These are phyloP conservation scores for Xanthoconium separans DNA, from an alignment of 1,284 basidiomycete species.

Conservation along the genomic window DNA sequence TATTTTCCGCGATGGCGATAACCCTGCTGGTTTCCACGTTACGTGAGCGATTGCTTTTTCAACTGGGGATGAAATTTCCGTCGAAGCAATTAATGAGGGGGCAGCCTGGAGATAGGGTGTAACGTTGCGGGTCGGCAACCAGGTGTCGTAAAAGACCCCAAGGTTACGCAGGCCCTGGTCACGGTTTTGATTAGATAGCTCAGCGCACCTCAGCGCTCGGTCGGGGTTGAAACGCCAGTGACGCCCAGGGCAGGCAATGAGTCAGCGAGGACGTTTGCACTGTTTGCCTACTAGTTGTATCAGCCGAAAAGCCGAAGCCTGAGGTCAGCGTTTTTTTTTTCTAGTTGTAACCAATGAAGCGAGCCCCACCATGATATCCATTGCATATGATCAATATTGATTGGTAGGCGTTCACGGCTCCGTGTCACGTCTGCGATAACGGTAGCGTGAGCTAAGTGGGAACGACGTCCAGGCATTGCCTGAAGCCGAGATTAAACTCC, in stretches of 20 bases:
- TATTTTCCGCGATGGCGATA: conserved; percentile 19
- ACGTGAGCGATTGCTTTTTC: conserved; percentile 20
- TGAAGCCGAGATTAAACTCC: conserved; percentile 1
- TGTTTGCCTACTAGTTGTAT: not conserved
- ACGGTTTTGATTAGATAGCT: conserved; percentile 1
- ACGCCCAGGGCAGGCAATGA: not conserved
- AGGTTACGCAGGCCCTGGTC: conserved; percentile 1
- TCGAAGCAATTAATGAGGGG: conserved; percentile 11
- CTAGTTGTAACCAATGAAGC: not conserved
- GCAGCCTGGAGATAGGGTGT: conserved; percentile 21
- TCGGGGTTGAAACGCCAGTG: not conserved
- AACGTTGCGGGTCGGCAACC: conserved; percentile 11
- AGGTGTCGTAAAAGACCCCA: conserved; percentile 25
- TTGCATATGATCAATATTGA: conserved; percentile 18
- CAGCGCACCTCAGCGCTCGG: not conserved
- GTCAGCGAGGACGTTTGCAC: not conserved
- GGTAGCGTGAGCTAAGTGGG: conserved; percentile 15
- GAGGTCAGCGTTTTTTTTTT: not conserved
- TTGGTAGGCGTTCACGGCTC: not conserved
- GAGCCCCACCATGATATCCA: conserved; percentile 1
- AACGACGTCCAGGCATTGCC: conserved; percentile 2
- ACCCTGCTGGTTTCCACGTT: conserved; percentile 21
- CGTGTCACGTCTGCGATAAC: conserved; percentile 15
- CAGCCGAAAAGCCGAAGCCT: conserved; percentile 1
- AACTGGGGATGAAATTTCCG: conserved; percentile 12